Percentiles rank a stretch among this genome's conserved stretches.
These are phyloP conservation scores for Grosmannia clavigera DNA, from an alignment of 2,329 filamentous ascomycete genomes.

Conservation along the genomic window DNA sequence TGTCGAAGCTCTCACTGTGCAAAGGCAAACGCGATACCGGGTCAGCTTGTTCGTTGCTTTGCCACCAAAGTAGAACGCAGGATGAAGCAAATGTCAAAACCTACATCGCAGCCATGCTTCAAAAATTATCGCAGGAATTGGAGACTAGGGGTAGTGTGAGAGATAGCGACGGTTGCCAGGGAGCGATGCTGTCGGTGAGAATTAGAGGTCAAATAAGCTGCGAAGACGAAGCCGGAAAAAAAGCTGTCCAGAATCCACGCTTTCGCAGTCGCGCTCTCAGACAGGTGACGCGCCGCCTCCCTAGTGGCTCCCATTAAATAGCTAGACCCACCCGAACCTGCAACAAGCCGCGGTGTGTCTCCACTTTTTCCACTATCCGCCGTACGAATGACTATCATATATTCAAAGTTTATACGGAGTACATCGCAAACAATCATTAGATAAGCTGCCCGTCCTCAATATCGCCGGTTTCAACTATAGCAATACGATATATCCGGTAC, in stretches of 20 bases:
- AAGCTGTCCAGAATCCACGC: background rate
- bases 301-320: background rate
- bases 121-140: background rate
- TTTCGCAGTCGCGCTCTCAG: background rate
- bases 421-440: too few species aligned
- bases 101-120: constrained; percentile 8
- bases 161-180: background rate
- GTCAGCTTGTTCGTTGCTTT: background rate
- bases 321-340: background rate
- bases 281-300: background rate
- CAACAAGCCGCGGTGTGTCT: background rate
- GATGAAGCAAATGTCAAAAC: background rate
- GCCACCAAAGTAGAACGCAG: background rate
- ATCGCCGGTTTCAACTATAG: too few species aligned
- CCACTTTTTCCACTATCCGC: background rate
- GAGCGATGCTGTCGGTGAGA: background rate
- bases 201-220: background rate
- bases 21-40: background rate
- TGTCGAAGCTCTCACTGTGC: constrained; percentile 79
- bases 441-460: too few species aligned
- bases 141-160: too few species aligned
- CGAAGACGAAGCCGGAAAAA: background rate
- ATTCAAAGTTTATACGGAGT: too few species aligned
- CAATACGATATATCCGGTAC: too few species aligned
- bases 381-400: background rate